phyloP scores from a whole-genome alignment of 768 basidiomycete species.

The Tylopilus intermedius region DNA sequence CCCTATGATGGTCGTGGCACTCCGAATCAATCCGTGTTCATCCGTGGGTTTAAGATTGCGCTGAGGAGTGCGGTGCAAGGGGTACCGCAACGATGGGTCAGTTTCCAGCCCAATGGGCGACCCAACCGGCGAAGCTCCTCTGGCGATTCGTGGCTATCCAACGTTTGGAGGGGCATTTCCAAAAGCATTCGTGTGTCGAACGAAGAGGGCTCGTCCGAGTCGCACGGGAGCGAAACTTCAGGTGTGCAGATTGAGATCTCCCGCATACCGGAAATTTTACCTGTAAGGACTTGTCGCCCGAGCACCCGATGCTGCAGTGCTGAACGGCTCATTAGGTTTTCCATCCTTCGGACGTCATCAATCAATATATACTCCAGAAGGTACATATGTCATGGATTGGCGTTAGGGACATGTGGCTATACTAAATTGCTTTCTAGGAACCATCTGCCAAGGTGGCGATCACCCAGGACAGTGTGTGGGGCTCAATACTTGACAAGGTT shows the following conservation, averaged over 20 bases:
- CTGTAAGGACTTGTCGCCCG: slow-evolving; percentile 5
- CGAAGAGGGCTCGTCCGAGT: neutral
- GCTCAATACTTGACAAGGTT: slow-evolving; percentile 15
- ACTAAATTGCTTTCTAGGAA: slow-evolving; percentile 6
- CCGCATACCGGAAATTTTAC: slow-evolving; percentile 17
- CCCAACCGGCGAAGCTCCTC: neutral
- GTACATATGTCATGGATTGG: slow-evolving; percentile 2
- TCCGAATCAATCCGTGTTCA: slow-evolving; percentile 28
- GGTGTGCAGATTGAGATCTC: slow-evolving; percentile 12
- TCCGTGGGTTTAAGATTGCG: slow-evolving; percentile 31
- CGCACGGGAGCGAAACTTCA: neutral
- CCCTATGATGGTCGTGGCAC: slow-evolving; percentile 7
- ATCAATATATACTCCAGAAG: slow-evolving; percentile 20
- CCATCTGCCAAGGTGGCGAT: slow-evolving; percentile 23
- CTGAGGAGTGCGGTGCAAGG: slow-evolving; percentile 13
- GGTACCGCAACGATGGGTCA: slow-evolving; percentile 18
- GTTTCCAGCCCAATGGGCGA: neutral
- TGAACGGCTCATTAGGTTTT: slow-evolving; percentile 17
- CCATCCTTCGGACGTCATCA: slow-evolving; percentile 23
- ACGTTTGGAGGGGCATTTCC: slow-evolving; percentile 15
- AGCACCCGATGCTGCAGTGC: neutral
- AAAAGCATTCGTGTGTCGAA: slow-evolving; percentile 10
- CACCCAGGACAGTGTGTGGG: slow-evolving; percentile 24
- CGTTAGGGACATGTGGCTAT: neutral
- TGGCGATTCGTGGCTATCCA: slow-evolving; percentile 18